Conservation (phyloP, 164 flowering plant species). For the Litsea cubeba region DNA sequence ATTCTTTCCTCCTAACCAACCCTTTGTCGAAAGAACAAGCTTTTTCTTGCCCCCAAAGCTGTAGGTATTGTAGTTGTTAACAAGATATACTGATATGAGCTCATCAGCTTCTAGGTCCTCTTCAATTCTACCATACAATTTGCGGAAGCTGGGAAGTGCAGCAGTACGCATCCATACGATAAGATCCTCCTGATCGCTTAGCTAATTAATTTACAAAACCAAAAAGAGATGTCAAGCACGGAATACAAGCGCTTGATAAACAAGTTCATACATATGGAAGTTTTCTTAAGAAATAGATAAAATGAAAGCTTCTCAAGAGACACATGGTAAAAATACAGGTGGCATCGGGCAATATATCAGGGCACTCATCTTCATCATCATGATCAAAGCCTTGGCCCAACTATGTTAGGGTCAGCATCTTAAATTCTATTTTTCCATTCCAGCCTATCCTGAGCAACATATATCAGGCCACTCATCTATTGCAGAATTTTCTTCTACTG, state of each 20-base stretch:
- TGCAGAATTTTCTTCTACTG: too few species aligned
- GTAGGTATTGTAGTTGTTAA: constrained; percentile 85
- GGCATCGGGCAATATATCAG: not conserved
- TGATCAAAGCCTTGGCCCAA: too few species aligned
- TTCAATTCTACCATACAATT: constrained; percentile 80
- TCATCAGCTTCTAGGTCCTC: constrained; percentile 64
- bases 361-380: too few species aligned
- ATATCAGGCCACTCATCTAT: too few species aligned
- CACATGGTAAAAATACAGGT: not conserved
- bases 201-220: constrained; percentile 27
- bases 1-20: constrained; percentile 88
- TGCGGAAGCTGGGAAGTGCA: constrained; percentile 87
- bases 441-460: too few species aligned
- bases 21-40: constrained; percentile 70
- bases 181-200: constrained; percentile 88
- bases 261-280: too few species aligned
- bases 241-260: not conserved
- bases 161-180: constrained; percentile 96
- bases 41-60: constrained; percentile 81
- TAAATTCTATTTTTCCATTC: too few species aligned
- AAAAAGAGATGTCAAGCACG: constrained; percentile 4
- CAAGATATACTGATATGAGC: constrained; percentile 35
- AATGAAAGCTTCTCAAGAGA: too few species aligned
- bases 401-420: too few species aligned
- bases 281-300: too few species aligned